Base-by-base conservation (phyloP, 2,329 filamentous ascomycete genomes). In the Diaporthe sp. region DNA sequence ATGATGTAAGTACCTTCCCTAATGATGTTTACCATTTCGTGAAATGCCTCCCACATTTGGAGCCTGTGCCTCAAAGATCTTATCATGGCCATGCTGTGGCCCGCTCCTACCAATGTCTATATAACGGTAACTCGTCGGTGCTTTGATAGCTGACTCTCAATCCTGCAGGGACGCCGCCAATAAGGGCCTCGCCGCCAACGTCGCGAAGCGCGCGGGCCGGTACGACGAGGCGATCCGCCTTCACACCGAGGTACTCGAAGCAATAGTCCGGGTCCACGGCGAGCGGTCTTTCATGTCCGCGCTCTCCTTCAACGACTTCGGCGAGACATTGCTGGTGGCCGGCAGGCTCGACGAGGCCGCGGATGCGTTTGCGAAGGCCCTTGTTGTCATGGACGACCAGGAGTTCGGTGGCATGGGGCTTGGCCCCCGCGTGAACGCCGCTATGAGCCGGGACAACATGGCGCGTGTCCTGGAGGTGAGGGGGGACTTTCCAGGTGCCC, bases 361-460 rank as follows among this genome's bases (percentile, higher is more conserved):
- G 22, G 58, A 50, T 19, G 60, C 58, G 12, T 22, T 68, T 35
- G 13, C 17, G 28, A 73, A 68, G 52, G 60, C 71, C 50, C 28
- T 68, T 35, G 45, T 17, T 19, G 47, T 73, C 38, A 38, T 60
- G 19, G 60, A 68, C 52, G 60, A 73, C n/a, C 9, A 9, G 2
- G 50, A 30, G 1, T 66, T 73, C 12, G 60, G 71, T 1, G 71
- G 71, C 13, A 52, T 68, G 60, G 60, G 25, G 54, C 3, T 45
- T 10, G 58, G 71, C 25, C 60, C 71, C 8, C 64, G 71, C 15
- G 22, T 22, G 8, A 52, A 73, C 28, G 64, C 71, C n/a, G 61
- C 71, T 50, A 50, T 38, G 50, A 45, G 28, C 38, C 61, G 61
- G 17, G 61, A 73, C 38, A 68, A 68, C 30, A 73, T 73, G 61